These are phyloP conservation scores for Aspergillus incahuasiensis DNA, from an alignment of 495 filamentous ascomycete species.

Conservation along the genomic window DNA sequence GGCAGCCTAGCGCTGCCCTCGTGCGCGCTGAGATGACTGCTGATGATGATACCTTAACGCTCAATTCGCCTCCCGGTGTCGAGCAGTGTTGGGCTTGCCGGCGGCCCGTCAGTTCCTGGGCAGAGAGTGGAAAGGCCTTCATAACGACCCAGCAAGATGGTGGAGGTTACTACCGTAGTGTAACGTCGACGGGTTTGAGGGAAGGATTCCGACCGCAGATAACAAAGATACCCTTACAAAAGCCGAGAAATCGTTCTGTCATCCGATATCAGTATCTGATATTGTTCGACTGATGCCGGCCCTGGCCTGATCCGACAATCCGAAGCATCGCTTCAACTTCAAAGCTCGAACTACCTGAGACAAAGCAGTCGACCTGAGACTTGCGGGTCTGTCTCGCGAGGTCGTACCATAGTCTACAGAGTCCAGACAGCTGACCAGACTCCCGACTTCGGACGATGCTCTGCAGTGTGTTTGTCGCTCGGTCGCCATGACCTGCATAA, in stretches of 20 bases:
- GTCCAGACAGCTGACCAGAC: too few relatives aligned
- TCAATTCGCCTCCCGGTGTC: too few relatives aligned
- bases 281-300: neutral
- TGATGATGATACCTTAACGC: neutral
- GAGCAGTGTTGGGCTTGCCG: too few relatives aligned
- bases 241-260: neutral
- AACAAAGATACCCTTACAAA: neutral
- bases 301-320: neutral
- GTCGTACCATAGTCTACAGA: too few relatives aligned
- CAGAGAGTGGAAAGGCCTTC: too few relatives aligned
- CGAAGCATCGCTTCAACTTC: too few relatives aligned
- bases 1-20: neutral
- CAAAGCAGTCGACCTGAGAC: too few relatives aligned
- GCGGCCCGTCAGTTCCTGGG: too few relatives aligned
- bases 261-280: neutral
- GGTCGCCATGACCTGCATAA: neutral
- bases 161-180: neutral
- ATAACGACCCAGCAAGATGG: neutral
- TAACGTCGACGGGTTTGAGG: neutral
- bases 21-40: neutral
- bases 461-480: too few relatives aligned
- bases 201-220: neutral
- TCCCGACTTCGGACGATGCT: too few relatives aligned
- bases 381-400: too few relatives aligned
- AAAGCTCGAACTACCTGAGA: too few relatives aligned